Evolutionary conservation across 352 stramenopile genomes (phyloP).

Genomic region (Albugo laibachii): DNA sequence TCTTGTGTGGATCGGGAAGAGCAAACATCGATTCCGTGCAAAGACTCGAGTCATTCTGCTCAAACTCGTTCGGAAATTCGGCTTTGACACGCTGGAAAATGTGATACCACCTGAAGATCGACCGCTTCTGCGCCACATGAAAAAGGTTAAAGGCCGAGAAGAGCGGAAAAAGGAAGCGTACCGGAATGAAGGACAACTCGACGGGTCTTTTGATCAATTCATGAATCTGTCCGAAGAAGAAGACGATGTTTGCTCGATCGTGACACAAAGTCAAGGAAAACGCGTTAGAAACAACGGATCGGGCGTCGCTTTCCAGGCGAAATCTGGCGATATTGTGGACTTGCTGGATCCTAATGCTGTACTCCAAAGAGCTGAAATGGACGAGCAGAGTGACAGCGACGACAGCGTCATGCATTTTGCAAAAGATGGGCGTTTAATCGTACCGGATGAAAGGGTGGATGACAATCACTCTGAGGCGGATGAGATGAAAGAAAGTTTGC

Average conservation of each 20-base stretch:
- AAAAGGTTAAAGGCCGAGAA: constrained; percentile 86
- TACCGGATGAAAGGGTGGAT: constrained; percentile 40
- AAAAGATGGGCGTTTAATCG: constrained; percentile 83
- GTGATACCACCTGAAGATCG: constrained; percentile 81
- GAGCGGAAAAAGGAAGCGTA: constrained; percentile 77
- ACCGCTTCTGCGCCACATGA: constrained; percentile 88
- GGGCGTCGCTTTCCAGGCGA: constrained; percentile 23
- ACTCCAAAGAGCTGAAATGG: constrained; percentile 72
- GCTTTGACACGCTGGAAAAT: constrained; percentile 80
- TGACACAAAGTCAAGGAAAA: constrained; percentile 66
- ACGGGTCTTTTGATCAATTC: constrained; percentile 47
- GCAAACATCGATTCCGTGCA: constrained; percentile 87
- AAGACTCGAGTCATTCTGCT: constrained; percentile 94
- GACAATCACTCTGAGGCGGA: constrained; percentile 65
- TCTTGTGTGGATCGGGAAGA: constrained; percentile 86
- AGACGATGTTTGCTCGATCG: constrained; percentile 30
- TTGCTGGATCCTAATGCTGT: constrained; percentile 82
- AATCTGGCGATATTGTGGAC: constrained; percentile 82
- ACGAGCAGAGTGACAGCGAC: constrained; percentile 5
- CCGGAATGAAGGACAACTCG: constrained; percentile 21
- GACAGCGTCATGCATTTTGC: constrained; percentile 47
- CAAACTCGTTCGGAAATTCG: constrained; percentile 87
- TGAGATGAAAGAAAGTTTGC: constrained; percentile 55
- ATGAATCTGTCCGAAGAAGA: constrained; percentile 46
- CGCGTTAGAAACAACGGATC: constrained; percentile 46